Conservation (phyloP, 2,329 filamentous ascomycete genomes). For the Epichloe amarillans region DNA sequence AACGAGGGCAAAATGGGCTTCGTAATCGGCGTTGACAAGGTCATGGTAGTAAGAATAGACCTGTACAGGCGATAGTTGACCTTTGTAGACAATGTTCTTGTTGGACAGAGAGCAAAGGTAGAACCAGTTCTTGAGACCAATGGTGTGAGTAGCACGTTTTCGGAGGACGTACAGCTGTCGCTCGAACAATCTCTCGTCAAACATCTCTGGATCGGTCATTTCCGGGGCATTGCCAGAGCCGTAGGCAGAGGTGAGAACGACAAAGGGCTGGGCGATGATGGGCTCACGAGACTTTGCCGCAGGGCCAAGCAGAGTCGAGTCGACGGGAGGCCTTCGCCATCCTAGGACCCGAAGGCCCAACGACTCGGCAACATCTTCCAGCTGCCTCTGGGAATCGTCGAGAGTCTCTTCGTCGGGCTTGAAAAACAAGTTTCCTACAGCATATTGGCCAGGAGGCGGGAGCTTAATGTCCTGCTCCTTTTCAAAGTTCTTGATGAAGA, state of each 20-base stretch:
- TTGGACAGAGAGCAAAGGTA: slow-evolving; percentile 93
- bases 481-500: slow-evolving; percentile 97
- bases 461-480: slow-evolving; percentile 79
- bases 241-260: slow-evolving; percentile 77
- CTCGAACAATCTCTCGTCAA: slow-evolving; percentile 80
- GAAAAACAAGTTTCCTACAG: slow-evolving; percentile 95
- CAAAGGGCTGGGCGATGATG: slow-evolving; percentile 87
- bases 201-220: slow-evolving; percentile 62
- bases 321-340: slow-evolving; percentile 90
- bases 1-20: slow-evolving; percentile 91
- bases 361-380: slow-evolving; percentile 85
- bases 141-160: slow-evolving; percentile 88
- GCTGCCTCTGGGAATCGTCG: slow-evolving; percentile 79
- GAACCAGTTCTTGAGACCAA: slow-evolving; percentile 96
- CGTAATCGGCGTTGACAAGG: slow-evolving; percentile 90
- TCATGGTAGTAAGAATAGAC: slow-evolving; percentile 98
- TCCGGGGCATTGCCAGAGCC: slow-evolving; percentile 69
- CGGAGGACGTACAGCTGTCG: slow-evolving; percentile 86
- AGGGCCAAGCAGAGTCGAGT: slow-evolving; percentile 84
- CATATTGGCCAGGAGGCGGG: slow-evolving; percentile 83
- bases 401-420: slow-evolving; percentile 87
- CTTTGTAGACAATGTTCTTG: slow-evolving; percentile 99
- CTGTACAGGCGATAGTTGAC: slow-evolving; percentile 83
- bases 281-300: slow-evolving; percentile 90
- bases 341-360: slow-evolving; percentile 83